Conservation (phyloP, 495 filamentous ascomycete genomes). For the Hyaloscypha bicolor region DNA sequence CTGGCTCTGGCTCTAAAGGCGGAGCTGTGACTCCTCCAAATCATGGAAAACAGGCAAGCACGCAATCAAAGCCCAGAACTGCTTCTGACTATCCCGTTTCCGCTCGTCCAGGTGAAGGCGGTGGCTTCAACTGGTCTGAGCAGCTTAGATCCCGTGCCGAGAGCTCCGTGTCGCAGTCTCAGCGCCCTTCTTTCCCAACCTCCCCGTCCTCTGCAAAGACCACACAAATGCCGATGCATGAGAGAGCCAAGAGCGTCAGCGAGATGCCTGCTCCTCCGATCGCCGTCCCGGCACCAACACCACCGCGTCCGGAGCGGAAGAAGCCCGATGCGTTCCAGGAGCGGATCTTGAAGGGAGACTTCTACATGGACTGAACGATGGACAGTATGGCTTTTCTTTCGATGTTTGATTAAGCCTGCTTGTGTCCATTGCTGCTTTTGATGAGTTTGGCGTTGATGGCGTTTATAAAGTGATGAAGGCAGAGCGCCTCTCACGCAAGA, state of each 20-base stretch:
- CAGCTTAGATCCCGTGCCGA: slow-evolving; percentile 88
- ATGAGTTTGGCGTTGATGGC: slow-evolving; percentile 23
- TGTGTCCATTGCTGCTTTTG: slow-evolving; percentile 5
- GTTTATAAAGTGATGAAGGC: slow-evolving; percentile 24
- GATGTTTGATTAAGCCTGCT: slow-evolving; percentile 14
- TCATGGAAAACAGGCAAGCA: slow-evolving; percentile 49
- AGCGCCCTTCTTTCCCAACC: slow-evolving; percentile 43
- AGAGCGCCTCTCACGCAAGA: slow-evolving; percentile 19
- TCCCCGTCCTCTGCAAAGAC: slow-evolving; percentile 23
- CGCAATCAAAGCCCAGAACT: slow-evolving; percentile 53
- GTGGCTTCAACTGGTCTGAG: slow-evolving; percentile 87
- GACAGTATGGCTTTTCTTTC: slow-evolving; percentile 10
- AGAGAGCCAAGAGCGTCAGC: slow-evolving; percentile 67
- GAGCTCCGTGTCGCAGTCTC: slow-evolving; percentile 67
- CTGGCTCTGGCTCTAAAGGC: slow-evolving; percentile 12
- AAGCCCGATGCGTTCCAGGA: slow-evolving; percentile 94
- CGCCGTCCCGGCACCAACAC: slow-evolving; percentile 43
- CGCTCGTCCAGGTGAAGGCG: slow-evolving; percentile 71
- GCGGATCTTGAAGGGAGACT: slow-evolving; percentile 94
- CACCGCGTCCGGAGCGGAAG: slow-evolving; percentile 47
- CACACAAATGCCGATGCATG: slow-evolving; percentile 51
- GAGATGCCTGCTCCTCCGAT: slow-evolving; percentile 62
- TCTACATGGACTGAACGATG: slow-evolving; percentile 84
- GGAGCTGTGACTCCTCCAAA: slow-evolving; percentile 31
- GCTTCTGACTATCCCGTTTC: slow-evolving; percentile 57